These are phyloP conservation scores for Deakozyma indianensis DNA, from an alignment of 805 yeast genomes.

Conservation along the genomic window DNA sequence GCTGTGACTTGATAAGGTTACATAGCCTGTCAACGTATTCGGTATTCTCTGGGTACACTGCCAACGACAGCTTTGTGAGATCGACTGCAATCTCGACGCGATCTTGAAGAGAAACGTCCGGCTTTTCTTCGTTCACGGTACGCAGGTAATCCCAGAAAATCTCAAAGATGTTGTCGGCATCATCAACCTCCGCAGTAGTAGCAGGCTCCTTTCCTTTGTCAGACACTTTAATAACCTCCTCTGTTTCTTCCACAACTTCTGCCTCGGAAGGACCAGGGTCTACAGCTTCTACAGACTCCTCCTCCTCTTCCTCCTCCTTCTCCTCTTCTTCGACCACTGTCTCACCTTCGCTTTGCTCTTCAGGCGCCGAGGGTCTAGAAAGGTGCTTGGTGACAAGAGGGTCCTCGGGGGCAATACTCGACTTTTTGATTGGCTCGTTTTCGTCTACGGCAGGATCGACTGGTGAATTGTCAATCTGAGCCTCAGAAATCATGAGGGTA, in stretches of 20 bases:
- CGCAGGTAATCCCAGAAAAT: constrained; percentile 54
- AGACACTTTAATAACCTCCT: neutral
- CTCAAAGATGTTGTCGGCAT: constrained; percentile 31
- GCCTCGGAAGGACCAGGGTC: neutral
- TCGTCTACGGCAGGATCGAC: neutral
- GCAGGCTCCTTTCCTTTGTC: neutral
- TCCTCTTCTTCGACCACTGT: constrained; percentile 8
- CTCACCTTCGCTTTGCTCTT: constrained; percentile 6
- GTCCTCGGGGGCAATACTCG: neutral
- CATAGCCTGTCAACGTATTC: constrained; percentile 49
- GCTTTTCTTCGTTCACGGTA: constrained; percentile 39
- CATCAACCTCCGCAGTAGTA: neutral
- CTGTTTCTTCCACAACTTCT: neutral
- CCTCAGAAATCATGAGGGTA: neutral
- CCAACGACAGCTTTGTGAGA: constrained; percentile 47
- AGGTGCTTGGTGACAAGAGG: neutral
- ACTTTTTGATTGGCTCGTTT: neutral
- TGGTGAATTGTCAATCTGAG: neutral
- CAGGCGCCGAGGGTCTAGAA: constrained; percentile 3
- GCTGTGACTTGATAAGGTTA: constrained; percentile 29
- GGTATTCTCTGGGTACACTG: constrained; percentile 49
- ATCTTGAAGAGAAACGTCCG: constrained; percentile 55
- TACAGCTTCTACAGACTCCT: constrained; percentile 5
- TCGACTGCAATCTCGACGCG: constrained; percentile 49
- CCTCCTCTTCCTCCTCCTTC: constrained; percentile 7